phyloP scores from a whole-genome alignment of 2,329 filamentous ascomycete genomes.

The Colletotrichum tanaceti region DNA sequence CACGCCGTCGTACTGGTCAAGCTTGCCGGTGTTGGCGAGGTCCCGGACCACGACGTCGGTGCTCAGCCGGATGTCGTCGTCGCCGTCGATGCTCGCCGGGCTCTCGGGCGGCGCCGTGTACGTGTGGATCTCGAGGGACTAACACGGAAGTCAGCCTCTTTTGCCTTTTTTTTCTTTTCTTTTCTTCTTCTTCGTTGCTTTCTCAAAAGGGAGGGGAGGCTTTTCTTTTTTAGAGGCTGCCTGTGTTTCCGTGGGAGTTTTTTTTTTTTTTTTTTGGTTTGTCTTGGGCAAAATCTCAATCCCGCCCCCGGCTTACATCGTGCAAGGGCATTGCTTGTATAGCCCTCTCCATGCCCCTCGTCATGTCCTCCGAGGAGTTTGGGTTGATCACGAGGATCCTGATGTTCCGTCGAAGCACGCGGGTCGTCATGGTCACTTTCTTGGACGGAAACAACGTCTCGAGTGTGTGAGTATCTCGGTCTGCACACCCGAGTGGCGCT shows the following conservation, averaged over 20 bases:
- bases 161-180: not conserved
- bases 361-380: constrained; percentile 81
- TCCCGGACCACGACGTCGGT: constrained; percentile 70
- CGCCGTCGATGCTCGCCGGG: constrained; percentile 83
- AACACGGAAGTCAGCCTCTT: constrained; percentile 27
- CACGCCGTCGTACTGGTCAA: constrained; percentile 74
- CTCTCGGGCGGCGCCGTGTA: constrained; percentile 74
- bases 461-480: not conserved
- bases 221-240: too few relatives aligned
- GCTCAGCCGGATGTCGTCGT: constrained; percentile 73
- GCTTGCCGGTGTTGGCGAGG: constrained; percentile 47
- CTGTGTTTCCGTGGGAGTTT: too few relatives aligned
- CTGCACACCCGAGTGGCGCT: not conserved
- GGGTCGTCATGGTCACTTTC: constrained; percentile 45
- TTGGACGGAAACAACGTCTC: not conserved
- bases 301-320: constrained; percentile 48
- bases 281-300: too few relatives aligned
- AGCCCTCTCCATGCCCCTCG: constrained; percentile 67
- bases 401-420: constrained; percentile 48
- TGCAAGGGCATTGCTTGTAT: constrained; percentile 57
- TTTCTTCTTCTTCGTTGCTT: too few relatives aligned
- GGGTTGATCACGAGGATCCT: constrained; percentile 81
- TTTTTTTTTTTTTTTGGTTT: too few relatives aligned
- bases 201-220: too few relatives aligned
- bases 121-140: constrained; percentile 65